Evolutionary conservation across 129 eudicot species (phyloP), one percentile per base, ranked within the genome.

Genomic region (Smallanthus sonchifolius): DNA sequence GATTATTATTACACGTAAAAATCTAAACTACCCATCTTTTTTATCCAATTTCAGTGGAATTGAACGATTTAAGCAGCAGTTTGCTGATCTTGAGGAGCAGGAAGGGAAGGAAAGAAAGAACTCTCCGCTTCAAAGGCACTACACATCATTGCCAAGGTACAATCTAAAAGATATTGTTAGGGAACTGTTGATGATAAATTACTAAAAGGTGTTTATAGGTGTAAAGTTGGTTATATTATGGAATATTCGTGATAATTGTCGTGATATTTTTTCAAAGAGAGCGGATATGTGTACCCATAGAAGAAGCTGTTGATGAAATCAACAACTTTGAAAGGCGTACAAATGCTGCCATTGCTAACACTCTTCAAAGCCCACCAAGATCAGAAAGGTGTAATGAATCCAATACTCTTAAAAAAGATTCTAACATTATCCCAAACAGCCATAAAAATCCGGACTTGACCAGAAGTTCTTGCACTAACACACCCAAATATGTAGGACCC

Each of bases 91-190:
- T 42, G 92, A 88, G 83, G 96, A 87, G 67, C 89, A 84, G 17
- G 57, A 71, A 72, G 86, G 88, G 70, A 87, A 82, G 20, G 84
- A 74, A 47, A 83, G 73, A 73, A 87, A 73, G 65, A 79, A 79
- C 75, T 75, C 94, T 80, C 96, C 96, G 3, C 73, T 79, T 66
- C 83, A 79, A 69, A 87, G 97, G 79, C 94, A 90, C 20, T 89
- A 89, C 87, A 86, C 97, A 52, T 92, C 97, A 14, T 66, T 92
- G 88, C 97, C 97, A 34, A 92, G 97, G 97, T 89, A 74, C 4
- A 34, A 34, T 5, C 0, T 34, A 32, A 6, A 32, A 34, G 1
- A 34, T 34, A 34, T 61, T 3, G 20, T 34, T 61, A 34, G 43
- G 42, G 7, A 60, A 60, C 42, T 34, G 20, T 60, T 13, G 37